Conservation (phyloP, 345 rosid genomes). For the Punica granatum region DNA sequence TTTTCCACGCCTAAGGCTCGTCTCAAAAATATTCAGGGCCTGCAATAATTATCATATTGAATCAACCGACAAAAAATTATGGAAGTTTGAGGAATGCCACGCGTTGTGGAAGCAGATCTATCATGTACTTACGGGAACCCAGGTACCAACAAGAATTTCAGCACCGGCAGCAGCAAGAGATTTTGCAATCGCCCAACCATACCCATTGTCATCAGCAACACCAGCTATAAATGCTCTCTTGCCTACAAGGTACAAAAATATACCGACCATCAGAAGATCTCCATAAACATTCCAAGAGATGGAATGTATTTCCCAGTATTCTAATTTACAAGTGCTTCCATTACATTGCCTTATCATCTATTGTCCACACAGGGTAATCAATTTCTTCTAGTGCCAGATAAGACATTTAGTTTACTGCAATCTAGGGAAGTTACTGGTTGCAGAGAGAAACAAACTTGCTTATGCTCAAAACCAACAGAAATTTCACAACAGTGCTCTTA, state of each 20-base stretch:
- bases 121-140: conserved; percentile 50
- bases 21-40: conserved; percentile 60
- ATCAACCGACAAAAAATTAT: background rate
- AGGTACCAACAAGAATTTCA: conserved; percentile 58
- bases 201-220: conserved; percentile 64
- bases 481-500: background rate
- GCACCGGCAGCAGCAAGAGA: conserved; percentile 70
- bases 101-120: background rate
- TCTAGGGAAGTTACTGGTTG: background rate
- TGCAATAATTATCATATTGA: conserved; percentile 11
- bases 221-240: conserved; percentile 65
- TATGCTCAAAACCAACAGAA: background rate
- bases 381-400: background rate
- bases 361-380: background rate
- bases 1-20: conserved; percentile 48
- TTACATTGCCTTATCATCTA: background rate
- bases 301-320: background rate
- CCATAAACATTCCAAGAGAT: background rate
- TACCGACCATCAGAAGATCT: background rate
- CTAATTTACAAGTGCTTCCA: background rate
- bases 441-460: background rate
- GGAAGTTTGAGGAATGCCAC: conserved; percentile 1
- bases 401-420: background rate
- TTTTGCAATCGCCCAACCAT: conserved; percentile 72
- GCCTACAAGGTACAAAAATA: conserved; percentile 19